Percentiles rank a stretch among this genome's conserved stretches.
phyloP scores from a whole-genome alignment of 2,329 filamentous ascomycete species.

The Calonectria pauciramosa region DNA sequence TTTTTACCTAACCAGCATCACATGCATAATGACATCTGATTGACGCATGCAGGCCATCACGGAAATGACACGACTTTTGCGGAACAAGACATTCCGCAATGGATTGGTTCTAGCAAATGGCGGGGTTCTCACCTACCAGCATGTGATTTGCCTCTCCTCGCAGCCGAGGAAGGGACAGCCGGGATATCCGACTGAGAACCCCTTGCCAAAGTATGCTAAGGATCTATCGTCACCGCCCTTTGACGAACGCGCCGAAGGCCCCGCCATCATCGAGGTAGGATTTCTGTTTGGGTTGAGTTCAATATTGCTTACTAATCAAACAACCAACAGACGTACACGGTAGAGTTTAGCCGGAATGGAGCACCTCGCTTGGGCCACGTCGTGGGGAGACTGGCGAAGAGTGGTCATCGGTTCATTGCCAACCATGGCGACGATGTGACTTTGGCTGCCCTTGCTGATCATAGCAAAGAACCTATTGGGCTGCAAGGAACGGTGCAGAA shows the following conservation, averaged over 20 bases:
- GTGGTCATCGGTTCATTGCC: conserved; percentile 44
- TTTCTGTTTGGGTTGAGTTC: neutral
- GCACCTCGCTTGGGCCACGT: conserved; percentile 34
- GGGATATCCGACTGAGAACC: conserved; percentile 23
- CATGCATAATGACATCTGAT: conserved; percentile 45
- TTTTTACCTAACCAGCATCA: neutral
- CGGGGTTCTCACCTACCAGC: conserved; percentile 75
- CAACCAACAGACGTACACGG: conserved; percentile 46
- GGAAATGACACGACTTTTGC: conserved; percentile 68
- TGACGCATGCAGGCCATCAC: conserved; percentile 54
- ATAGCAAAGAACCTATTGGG: conserved; percentile 37
- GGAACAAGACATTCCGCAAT: conserved; percentile 58
- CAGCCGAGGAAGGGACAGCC: conserved; percentile 47
- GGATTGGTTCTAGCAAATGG: conserved; percentile 76
- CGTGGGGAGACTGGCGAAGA: conserved; percentile 35
- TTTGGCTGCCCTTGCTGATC: conserved; percentile 28
- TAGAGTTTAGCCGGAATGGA: conserved; percentile 46
- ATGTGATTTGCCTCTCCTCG: conserved; percentile 70
- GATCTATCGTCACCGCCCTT: conserved; percentile 32
- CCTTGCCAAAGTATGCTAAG: conserved; percentile 6
- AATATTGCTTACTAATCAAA: neutral
- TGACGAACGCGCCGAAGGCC: conserved; percentile 32
- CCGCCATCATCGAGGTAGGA: conserved; percentile 43
- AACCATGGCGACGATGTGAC: conserved; percentile 44
- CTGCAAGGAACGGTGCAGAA: neutral